Percentiles rank a stretch among this genome's conserved stretches.
Conservation (phyloP, 768 basidiomycete genomes). For the Phaeotremella fagi region DNA sequence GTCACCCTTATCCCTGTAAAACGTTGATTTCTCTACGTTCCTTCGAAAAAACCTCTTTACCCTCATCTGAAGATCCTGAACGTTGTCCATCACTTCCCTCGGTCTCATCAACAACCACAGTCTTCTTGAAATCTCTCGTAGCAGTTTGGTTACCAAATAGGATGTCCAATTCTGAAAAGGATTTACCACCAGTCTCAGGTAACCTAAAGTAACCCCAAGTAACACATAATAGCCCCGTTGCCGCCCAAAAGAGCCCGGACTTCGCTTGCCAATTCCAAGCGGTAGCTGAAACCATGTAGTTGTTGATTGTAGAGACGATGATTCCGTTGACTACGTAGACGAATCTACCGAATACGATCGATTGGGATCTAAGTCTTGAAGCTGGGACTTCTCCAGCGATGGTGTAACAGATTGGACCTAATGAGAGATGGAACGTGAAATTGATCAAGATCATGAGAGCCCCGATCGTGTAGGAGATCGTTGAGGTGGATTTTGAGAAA, state of each 20-base stretch:
- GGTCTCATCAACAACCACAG: too few relatives aligned
- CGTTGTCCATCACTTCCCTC: too few relatives aligned
- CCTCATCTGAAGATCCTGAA: too few relatives aligned
- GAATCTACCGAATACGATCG: conserved; percentile 23
- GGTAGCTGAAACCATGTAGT: conserved; percentile 20
- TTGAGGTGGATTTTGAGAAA: neutral
- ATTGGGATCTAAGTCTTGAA: conserved; percentile 14
- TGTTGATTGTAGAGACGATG: conserved; percentile 10
- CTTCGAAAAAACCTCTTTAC: too few relatives aligned
- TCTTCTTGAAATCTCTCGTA: conserved; percentile 32
- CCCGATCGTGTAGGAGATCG: conserved; percentile 10
- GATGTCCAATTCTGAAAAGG: conserved; percentile 32
- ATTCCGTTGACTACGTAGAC: conserved; percentile 21
- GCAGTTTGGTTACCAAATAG: conserved; percentile 28
- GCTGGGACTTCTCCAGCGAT: conserved; percentile 28
- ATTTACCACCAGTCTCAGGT: conserved; percentile 14
- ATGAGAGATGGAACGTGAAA: conserved; percentile 24
- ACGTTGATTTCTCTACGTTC: too few relatives aligned
- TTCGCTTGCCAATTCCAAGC: conserved; percentile 33
- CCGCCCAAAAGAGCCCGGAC: conserved; percentile 30
- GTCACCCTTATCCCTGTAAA: too few relatives aligned
- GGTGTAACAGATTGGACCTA: conserved; percentile 30
- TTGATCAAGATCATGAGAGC: conserved; percentile 28
- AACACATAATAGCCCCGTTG: too few relatives aligned
- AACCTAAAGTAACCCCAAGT: conserved; percentile 26